phyloP scores from a whole-genome alignment of 1,139 yeast species.

The Scheffersomyces segobiensis region DNA sequence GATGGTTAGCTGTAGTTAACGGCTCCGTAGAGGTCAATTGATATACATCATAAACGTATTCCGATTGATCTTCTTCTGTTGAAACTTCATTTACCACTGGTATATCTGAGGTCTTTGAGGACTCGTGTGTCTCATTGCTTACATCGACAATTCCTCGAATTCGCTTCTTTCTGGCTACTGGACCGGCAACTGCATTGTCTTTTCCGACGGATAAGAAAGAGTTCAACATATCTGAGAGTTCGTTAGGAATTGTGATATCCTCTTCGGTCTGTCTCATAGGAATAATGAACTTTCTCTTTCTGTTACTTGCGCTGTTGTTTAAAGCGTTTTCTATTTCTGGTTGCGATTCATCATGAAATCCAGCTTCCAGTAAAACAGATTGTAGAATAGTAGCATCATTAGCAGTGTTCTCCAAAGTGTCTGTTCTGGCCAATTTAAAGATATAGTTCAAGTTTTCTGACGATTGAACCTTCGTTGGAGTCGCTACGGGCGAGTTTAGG shows the following conservation, averaged over 20 bases:
- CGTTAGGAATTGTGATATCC: conserved; percentile 52
- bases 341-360: conserved; percentile 10
- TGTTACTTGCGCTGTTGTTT: background rate
- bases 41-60: conserved; percentile 90
- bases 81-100: conserved; percentile 3
- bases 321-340: conserved; percentile 5
- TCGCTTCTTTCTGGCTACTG: conserved; percentile 7
- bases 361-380: conserved; percentile 20
- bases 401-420: conserved; percentile 29
- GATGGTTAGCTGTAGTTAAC: conserved; percentile 47
- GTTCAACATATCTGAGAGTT: conserved; percentile 67
- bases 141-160: conserved; percentile 8
- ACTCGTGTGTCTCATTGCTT: conserved; percentile 1
- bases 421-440: conserved; percentile 67
- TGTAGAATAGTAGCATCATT: conserved; percentile 21
- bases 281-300: conserved; percentile 31
- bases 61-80: conserved; percentile 42
- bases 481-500: conserved; percentile 16
- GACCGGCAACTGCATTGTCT: background rate
- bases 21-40: conserved; percentile 35
- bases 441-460: conserved; percentile 27
- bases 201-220: conserved; percentile 44
- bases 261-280: conserved; percentile 39
- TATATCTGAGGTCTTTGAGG: conserved; percentile 2
- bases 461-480: conserved; percentile 13